These are phyloP conservation scores for Withania somnifera DNA, from an alignment of 305 asterid species.

Conservation along the genomic window DNA sequence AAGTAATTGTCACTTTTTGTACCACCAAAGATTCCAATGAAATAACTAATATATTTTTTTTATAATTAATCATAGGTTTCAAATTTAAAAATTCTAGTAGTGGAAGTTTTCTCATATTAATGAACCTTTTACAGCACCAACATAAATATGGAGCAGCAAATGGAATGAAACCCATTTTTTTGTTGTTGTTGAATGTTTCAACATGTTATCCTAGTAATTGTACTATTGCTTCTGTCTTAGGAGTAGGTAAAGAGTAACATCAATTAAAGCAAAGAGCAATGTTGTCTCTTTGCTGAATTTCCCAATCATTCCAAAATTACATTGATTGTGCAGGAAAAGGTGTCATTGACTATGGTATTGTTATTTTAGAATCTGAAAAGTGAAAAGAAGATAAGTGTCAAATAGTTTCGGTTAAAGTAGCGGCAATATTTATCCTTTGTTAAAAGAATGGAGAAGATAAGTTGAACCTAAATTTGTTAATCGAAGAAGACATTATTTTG, in stretches of 20 bases:
- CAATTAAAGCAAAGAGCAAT: neutral
- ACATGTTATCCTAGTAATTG: neutral
- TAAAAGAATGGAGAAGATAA: no score
- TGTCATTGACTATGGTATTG: no score
- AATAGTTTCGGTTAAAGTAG: neutral
- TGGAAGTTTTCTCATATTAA: neutral
- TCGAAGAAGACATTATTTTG: no score
- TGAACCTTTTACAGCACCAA: neutral
- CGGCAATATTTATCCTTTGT: no score
- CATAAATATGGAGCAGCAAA: neutral
- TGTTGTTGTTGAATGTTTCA: neutral
- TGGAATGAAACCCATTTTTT: no score
- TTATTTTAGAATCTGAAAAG: neutral
- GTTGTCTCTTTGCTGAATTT: neutral
- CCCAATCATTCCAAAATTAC: neutral
- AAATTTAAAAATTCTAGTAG: no score
- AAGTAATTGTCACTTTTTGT: neutral
- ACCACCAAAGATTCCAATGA: no score
- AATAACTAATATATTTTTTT: no score
- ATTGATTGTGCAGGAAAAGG: neutral
- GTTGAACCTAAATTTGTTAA: no score
- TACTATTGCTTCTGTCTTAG: neutral
- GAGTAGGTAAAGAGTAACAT: neutral
- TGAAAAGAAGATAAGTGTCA: neutral
- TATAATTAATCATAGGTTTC: no score